Evolutionary conservation across 495 filamentous ascomycete species (phyloP), one percentile per base, ranked within the genome.

Genomic region (Xylaria castorea): DNA sequence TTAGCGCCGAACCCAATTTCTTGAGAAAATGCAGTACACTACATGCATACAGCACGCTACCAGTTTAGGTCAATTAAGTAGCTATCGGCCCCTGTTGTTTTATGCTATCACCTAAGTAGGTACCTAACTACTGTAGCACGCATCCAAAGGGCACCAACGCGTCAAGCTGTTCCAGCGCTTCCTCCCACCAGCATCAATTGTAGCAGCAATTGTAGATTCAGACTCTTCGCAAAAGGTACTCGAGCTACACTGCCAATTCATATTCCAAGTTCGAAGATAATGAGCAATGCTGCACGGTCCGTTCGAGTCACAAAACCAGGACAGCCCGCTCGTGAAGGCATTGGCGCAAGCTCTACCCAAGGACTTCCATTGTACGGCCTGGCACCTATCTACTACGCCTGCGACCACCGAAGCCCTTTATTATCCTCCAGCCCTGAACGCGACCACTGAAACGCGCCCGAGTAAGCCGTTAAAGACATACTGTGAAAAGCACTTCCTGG

Each of bases 341-440:
- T 86, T 99, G 73, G 90, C 93, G 67, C 85, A 89, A 65, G 87
- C 86, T 38, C 88, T 98, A 34, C 94, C 95, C 36, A 86, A 89
- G 66, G 89, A 85, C 74, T 85, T 87, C 79, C 86, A 87, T 72
- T 89, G 97, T 77, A 91, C 85, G 55, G 85, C 97, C 76, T 90
- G 97, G 81, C 95, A 98, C 84, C 82, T 97, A 73, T 97, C 94
- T 25, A 97, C 95, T 4, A 92, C 93, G 1, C 93, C 96, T 22
- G 89, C 89, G 16, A 85, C 83, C 70, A 92, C 90, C 66, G 84
- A 87, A 9, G 86, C 94, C 30, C 87, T 99, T 64, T 97, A 91
- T 79, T 89, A 91, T n/a, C 87, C 95, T 36, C 94, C 11, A 91
- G 94, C 11, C 88, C 87, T 61, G 82, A 89, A 94, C 77, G 77